Evolutionary conservation across 306 rosid species (phyloP).

Genomic region (Vigna mungo): DNA sequence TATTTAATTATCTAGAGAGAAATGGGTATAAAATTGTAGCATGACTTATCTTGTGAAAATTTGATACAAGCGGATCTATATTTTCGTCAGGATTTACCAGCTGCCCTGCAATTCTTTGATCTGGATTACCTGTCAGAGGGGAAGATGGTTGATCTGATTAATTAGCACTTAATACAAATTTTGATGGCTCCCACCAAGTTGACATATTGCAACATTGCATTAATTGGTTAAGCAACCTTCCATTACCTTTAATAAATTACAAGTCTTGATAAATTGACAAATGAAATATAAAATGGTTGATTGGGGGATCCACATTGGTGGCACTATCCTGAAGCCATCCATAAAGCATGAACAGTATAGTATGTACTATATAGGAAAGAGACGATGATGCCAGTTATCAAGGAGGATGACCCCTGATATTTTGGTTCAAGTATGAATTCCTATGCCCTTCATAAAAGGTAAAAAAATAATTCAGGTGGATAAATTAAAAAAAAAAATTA

Average conservation of each 20-base stretch:
- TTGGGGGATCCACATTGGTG: conserved; percentile 57
- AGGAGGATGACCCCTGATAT: conserved; percentile 18
- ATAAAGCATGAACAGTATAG: conserved; percentile 44
- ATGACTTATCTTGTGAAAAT: not conserved
- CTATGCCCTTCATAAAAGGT: conserved; percentile 32
- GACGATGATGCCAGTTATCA: conserved; percentile 12
- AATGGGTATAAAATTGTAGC: not conserved
- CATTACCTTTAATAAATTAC: conserved; percentile 17
- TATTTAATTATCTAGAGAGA: not conserved
- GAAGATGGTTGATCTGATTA: conserved; percentile 40
- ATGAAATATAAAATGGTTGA: conserved; percentile 45
- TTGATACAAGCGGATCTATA: not conserved
- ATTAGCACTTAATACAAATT: conserved; percentile 46
- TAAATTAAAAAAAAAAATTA: not conserved
- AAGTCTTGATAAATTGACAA: conserved; percentile 37
- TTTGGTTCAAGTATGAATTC: conserved; percentile 29
- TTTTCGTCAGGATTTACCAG: conserved; percentile 36
- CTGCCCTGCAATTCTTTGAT: conserved; percentile 43
- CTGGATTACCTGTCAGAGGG: conserved; percentile 35
- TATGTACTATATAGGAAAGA: conserved; percentile 25
- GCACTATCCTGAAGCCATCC: conserved; percentile 42
- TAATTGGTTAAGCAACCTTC: conserved; percentile 26
- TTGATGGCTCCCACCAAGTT: conserved; percentile 55
- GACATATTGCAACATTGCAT: conserved; percentile 48
- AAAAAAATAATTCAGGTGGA: conserved; percentile 42